Conservation (phyloP, 768 basidiomycete species). For the Scleroderma bovista region DNA sequence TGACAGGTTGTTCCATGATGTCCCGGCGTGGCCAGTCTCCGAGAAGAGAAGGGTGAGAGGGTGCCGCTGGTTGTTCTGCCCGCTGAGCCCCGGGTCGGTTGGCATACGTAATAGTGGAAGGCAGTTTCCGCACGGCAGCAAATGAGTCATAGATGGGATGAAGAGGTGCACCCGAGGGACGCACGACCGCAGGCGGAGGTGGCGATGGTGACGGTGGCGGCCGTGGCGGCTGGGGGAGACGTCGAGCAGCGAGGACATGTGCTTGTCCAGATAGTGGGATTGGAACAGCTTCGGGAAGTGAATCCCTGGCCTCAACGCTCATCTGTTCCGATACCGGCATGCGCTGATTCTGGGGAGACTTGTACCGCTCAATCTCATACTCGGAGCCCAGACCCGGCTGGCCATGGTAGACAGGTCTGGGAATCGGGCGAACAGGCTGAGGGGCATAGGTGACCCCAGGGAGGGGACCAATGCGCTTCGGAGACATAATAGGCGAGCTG, state of each 20-base stretch:
- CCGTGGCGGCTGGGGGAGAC: conserved; percentile 11
- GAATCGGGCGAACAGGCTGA: conserved; percentile 35
- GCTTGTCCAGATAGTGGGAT: conserved; percentile 6
- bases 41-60: conserved; percentile 33
- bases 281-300: conserved; percentile 23
- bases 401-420: conserved; percentile 21
- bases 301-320: conserved; percentile 6
- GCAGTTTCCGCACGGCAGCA: conserved; percentile 6
- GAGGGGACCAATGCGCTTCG: conserved; percentile 16
- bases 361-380: conserved; percentile 45
- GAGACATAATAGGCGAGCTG: conserved; percentile 30
- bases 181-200: conserved; percentile 11
- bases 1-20: conserved; percentile 22
- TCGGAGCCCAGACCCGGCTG: conserved; percentile 36
- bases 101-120: conserved; percentile 30
- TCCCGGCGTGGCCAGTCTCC: conserved; percentile 53
- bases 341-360: conserved; percentile 17
- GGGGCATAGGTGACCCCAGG: conserved; percentile 39
- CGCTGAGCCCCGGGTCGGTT: conserved; percentile 21
- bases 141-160: conserved; percentile 10
- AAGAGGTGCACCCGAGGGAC: conserved; percentile 4
- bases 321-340: conserved; percentile 15
- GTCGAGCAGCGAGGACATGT: not conserved
- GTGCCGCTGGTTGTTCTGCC: conserved; percentile 7
- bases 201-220: conserved; percentile 11